A percentile compares a stretch with the other conserved stretches of the same genome.
Conservation (phyloP, 2,329 filamentous ascomycete species). For the Penicillium sp. region DNA sequence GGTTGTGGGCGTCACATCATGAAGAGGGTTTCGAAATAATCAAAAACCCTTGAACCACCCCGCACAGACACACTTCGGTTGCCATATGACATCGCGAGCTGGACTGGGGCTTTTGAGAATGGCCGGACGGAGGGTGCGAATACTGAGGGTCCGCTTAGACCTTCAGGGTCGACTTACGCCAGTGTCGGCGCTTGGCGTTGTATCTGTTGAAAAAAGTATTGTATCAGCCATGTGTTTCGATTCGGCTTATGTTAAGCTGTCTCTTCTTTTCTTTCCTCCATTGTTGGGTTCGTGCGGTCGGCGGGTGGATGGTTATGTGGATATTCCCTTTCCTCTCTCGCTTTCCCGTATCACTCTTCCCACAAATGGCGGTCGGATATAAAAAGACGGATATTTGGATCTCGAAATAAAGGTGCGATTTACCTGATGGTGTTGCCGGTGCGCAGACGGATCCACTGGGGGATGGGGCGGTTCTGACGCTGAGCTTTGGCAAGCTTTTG, state of each 20-base stretch:
- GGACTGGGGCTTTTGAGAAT: slow-evolving; percentile 27
- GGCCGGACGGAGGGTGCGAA: slow-evolving; percentile 44
- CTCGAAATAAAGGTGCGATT: slow-evolving; percentile 41
- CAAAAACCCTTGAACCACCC: slow-evolving; percentile 20
- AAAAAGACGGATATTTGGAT: not conserved
- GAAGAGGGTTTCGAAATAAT: slow-evolving; percentile 24
- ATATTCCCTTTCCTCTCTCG: slow-evolving; percentile 3
- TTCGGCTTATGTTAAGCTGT: not conserved
- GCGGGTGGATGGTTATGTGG: not conserved
- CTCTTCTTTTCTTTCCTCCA: not conserved
- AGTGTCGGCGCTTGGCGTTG: slow-evolving; percentile 99
- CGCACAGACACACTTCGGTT: slow-evolving; percentile 20
- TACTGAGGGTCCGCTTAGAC: slow-evolving; percentile 65
- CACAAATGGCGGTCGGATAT: slow-evolving; percentile 2
- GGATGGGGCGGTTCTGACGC: slow-evolving; percentile 99
- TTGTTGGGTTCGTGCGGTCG: slow-evolving; percentile 2
- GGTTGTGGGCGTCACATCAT: slow-evolving; percentile 20
- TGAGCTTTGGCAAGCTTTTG: slow-evolving; percentile 99
- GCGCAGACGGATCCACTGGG: slow-evolving; percentile 98
- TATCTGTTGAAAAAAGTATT: slow-evolving; percentile 63
- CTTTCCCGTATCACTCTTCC: not conserved
- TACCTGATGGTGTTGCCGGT: slow-evolving; percentile 99
- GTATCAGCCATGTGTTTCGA: slow-evolving; percentile 3
- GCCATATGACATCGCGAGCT: slow-evolving; percentile 26
- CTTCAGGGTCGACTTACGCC: slow-evolving; percentile 99